Base-by-base conservation (phyloP, 768 basidiomycete species). In the Russula vinacea region DNA sequence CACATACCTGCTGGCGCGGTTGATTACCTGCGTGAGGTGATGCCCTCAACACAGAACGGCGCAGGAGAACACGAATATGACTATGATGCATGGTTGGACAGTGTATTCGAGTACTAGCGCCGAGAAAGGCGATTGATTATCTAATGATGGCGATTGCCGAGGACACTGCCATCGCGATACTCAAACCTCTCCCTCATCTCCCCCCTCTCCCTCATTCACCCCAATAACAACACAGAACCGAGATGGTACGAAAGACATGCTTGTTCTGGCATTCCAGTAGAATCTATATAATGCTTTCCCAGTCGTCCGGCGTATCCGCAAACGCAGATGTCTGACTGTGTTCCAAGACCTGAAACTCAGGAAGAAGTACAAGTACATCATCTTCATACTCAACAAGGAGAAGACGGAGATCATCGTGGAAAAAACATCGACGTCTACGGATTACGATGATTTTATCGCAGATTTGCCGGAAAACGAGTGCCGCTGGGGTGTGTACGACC, bases 401-500 rank as follows among this genome's bases (percentile, higher is more conserved):
- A 75, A 81, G 65, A 87, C 83, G n/a, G 83, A 90, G 76, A 89
- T 98, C 75, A 71, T 91, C 68, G 87, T 94, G 50, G 79, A 84
- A 62, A 92, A 92, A 78, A 80, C 76, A 19, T 86, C 85, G 24
- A 62, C 71, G 5, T 73, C 73, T 5, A 17, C 61, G 1, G 73
- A 79, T 22, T 98, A 91, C 76, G 89, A 94, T 0, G 80, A 81
- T 0, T 98, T 98, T 74, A 49, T 92, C 56, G 73, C 42, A 1
- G 84, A 87, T 69, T 80, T 98, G 62, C 94, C 95, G 1, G 83
- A 87, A 73, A 70, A 70, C 33, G 83, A 88, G 65, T 91, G 89
- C 72, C 80, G 90, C 76, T 99, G 86, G 84, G 95, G 89, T n/a
- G 83, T 98, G 26, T 96, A 94, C 71, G 94, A 98, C 75, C 88